These are phyloP conservation scores for Aspergillus ostianus DNA, from an alignment of 495 filamentous ascomycete genomes.

Conservation along the genomic window DNA sequence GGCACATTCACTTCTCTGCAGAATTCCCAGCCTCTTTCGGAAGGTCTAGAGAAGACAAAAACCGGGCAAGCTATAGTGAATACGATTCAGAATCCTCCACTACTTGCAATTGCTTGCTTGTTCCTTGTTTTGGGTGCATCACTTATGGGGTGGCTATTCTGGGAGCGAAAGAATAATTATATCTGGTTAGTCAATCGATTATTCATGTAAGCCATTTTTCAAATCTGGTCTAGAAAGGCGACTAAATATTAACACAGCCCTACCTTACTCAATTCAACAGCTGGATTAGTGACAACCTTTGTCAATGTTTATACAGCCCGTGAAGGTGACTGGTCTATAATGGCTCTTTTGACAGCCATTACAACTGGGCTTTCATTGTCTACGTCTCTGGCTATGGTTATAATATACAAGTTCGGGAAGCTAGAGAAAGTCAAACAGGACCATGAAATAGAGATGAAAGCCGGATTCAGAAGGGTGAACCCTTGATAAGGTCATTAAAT, in stretches of 20 bases:
- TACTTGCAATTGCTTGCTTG: constrained; percentile 25
- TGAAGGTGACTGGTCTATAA: constrained; percentile 42
- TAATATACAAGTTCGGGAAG: constrained; percentile 3
- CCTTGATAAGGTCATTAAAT: no score
- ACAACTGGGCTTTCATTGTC: constrained; percentile 4
- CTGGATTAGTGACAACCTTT: constrained; percentile 49
- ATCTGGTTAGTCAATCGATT: constrained; percentile 25
- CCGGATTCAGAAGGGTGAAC: neutral
- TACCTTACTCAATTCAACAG: constrained; percentile 39
- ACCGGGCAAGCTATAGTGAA: constrained; percentile 18
- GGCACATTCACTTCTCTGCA: constrained; percentile 37
- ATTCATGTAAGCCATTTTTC: constrained; percentile 7
- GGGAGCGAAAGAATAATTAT: constrained; percentile 22
- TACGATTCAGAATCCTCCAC: constrained; percentile 24
- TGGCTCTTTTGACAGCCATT: constrained; percentile 38
- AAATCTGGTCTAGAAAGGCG: neutral
- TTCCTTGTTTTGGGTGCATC: constrained; percentile 16
- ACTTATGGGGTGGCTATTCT: constrained; percentile 19
- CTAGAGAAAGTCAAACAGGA: neutral
- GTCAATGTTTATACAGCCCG: constrained; percentile 49
- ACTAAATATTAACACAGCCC: no score
- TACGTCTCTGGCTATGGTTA: neutral
- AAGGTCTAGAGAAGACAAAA: constrained; percentile 12
- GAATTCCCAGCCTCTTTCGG: constrained; percentile 11
- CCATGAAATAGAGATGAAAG: constrained; percentile 3